A percentile compares a stretch with the other conserved stretches of the same genome.
Conservation (phyloP, 345 rosid genomes). For the Chamaenerion angustifolium region DNA sequence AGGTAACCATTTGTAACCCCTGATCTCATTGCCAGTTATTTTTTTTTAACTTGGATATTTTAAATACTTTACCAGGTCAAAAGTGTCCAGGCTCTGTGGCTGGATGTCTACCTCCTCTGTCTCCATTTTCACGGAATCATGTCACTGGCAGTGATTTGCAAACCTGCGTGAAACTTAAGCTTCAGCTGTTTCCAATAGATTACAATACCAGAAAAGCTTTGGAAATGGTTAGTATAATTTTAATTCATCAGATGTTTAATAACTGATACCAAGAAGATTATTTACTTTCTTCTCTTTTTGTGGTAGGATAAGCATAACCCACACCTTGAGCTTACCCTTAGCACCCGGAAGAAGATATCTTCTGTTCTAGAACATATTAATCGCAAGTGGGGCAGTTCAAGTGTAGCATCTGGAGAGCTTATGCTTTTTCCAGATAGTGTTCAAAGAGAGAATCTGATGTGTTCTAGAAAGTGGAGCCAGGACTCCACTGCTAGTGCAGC, state of each 20-base stretch:
- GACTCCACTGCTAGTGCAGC: constrained; percentile 60
- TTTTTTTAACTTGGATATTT: not conserved
- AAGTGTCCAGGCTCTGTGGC: constrained; percentile 24
- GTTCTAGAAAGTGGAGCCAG: constrained; percentile 64
- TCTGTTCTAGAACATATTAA: constrained; percentile 86
- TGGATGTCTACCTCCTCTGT: constrained; percentile 27
- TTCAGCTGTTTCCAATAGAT: constrained; percentile 93
- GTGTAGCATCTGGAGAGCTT: constrained; percentile 67
- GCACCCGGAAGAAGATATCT: constrained; percentile 85
- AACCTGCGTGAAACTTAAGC: constrained; percentile 60
- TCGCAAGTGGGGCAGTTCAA: constrained; percentile 92
- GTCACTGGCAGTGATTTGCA: constrained; percentile 34
- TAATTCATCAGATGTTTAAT: constrained; percentile 11
- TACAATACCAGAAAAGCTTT: constrained; percentile 72
- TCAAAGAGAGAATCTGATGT: constrained; percentile 45
- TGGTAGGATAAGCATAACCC: constrained; percentile 91
- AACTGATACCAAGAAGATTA: constrained; percentile 5
- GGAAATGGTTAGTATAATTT: constrained; percentile 55
- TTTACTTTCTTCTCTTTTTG: constrained; percentile 14
- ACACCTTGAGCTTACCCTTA: constrained; percentile 90
- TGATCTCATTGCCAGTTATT: no score
- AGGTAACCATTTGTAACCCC: constrained; percentile 8
- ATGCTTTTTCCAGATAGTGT: constrained; percentile 66
- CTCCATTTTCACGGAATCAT: constrained; percentile 32
- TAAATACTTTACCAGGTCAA: constrained; percentile 16